A percentile compares a stretch with the other conserved stretches of the same genome.
phyloP scores from a whole-genome alignment of 192 early-diverging fungal species.

The Backusella mclennaniae region DNA sequence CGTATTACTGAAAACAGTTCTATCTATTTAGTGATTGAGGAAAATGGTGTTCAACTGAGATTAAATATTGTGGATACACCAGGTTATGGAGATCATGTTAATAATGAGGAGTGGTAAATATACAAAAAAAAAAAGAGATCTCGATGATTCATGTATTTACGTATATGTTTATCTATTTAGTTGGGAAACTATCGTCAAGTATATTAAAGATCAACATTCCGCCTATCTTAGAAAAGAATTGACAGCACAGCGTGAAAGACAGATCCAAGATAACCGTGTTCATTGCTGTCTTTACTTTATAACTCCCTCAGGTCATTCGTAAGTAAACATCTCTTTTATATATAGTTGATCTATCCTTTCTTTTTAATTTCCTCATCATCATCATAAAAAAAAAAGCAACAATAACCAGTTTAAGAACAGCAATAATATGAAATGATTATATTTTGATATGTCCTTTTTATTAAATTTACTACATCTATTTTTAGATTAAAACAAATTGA shows the following conservation, averaged over 20 bases:
- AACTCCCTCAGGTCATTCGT: slow-evolving; percentile 92
- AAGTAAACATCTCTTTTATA: slow-evolving; percentile 32
- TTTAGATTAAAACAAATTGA: slow-evolving; percentile 81
- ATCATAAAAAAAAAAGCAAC: not conserved
- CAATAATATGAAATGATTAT: not conserved
- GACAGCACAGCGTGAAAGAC: slow-evolving; percentile 80
- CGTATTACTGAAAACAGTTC: not conserved
- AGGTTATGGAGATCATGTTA: slow-evolving; percentile 97
- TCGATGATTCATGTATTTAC: not conserved
- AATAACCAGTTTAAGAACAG: not conserved
- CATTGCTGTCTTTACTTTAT: slow-evolving; percentile 98
- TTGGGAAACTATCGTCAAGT: slow-evolving; percentile 97
- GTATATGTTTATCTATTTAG: slow-evolving; percentile 31
- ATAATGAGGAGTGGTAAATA: slow-evolving; percentile 93
- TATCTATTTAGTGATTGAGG: slow-evolving; percentile 76
- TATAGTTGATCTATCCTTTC: not conserved
- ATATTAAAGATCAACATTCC: slow-evolving; percentile 99
- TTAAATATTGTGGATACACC: slow-evolving; percentile 98
- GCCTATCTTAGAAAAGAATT: slow-evolving; percentile 93
- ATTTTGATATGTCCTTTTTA: no score
- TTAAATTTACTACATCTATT: slow-evolving; percentile 7
- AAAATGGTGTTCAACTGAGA: slow-evolving; percentile 91
- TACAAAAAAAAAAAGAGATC: not conserved
- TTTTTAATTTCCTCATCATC: not conserved
- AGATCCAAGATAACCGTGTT: slow-evolving; percentile 93